Evolutionary conservation across 371 early-diverging fungal species (phyloP).

Genomic region (Syncephalastrum monosporum): DNA sequence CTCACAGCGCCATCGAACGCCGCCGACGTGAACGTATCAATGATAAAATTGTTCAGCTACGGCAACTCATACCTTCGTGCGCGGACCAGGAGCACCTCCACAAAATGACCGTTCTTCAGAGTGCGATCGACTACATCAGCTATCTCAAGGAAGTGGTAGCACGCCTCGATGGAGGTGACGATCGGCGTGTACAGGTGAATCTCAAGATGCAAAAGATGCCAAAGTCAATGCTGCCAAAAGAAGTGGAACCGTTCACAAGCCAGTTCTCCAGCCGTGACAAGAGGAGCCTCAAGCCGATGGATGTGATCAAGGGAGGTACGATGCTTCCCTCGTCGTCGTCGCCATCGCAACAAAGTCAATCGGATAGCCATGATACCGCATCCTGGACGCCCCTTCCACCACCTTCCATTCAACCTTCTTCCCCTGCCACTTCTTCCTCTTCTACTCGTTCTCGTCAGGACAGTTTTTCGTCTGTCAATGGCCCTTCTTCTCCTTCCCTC

Average conservation of each 20-base stretch:
- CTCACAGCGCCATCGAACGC: slow-evolving; percentile 80
- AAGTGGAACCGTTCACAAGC: slow-evolving; percentile 42
- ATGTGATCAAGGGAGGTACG: slow-evolving; percentile 24
- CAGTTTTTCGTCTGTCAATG: slow-evolving; percentile 9
- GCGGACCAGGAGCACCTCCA: slow-evolving; percentile 68
- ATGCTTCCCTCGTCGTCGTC: slow-evolving; percentile 3
- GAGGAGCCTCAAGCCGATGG: slow-evolving; percentile 30
- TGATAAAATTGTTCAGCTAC: slow-evolving; percentile 54
- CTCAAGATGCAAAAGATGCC: slow-evolving; percentile 22
- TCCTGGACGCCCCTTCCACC: slow-evolving; percentile 5
- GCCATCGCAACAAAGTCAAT: slow-evolving; percentile 2
- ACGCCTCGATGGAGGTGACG: slow-evolving; percentile 36
- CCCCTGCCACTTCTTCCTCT: background rate
- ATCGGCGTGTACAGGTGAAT: slow-evolving; percentile 13
- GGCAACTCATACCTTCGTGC: slow-evolving; percentile 50
- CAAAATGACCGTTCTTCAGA: slow-evolving; percentile 73
- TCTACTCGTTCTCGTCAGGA: background rate
- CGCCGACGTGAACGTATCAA: slow-evolving; percentile 78
- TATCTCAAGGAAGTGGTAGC: slow-evolving; percentile 51
- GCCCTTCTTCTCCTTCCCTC: slow-evolving; percentile 6
- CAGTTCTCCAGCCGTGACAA: slow-evolving; percentile 33
- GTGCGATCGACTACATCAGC: slow-evolving; percentile 72
- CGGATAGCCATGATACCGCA: too few relatives aligned
- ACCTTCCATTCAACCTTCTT: background rate
- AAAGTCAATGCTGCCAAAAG: slow-evolving; percentile 42